Evolutionary conservation across 2,329 filamentous ascomycete species (phyloP).

Genomic region (Diaporthe sp.): DNA sequence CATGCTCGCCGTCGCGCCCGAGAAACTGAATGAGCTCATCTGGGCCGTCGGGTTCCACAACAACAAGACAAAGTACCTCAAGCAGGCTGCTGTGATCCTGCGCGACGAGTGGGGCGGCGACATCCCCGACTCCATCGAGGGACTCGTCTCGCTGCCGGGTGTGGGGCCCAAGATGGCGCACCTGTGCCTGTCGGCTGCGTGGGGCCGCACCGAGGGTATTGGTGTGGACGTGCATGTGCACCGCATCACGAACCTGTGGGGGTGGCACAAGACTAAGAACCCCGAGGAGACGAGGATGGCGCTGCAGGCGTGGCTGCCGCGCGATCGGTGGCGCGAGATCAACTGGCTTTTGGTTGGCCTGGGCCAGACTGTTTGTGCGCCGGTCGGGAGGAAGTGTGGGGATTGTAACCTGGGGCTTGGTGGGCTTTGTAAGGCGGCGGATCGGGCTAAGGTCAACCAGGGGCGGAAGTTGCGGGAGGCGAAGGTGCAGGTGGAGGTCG

Average conservation of each 20-base stretch:
- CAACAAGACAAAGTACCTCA: slow-evolving; percentile 87
- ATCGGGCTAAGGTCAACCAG: slow-evolving; percentile 70
- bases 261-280: slow-evolving; percentile 84
- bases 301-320: slow-evolving; percentile 85
- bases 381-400: slow-evolving; percentile 82
- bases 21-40: slow-evolving; percentile 77
- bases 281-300: slow-evolving; percentile 84
- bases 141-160: slow-evolving; percentile 81
- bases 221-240: slow-evolving; percentile 96
- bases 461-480: slow-evolving; percentile 62
- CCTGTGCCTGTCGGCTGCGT: slow-evolving; percentile 81
- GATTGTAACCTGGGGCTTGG: slow-evolving; percentile 83
- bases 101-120: slow-evolving; percentile 77
- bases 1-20: slow-evolving; percentile 77
- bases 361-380: slow-evolving; percentile 87
- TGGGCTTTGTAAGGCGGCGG: slow-evolving; percentile 80
- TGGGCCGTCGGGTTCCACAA: slow-evolving; percentile 92
- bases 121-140: slow-evolving; percentile 82
- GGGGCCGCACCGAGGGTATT: slow-evolving; percentile 76
- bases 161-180: slow-evolving; percentile 97
- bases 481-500: slow-evolving; percentile 40
- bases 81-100: slow-evolving; percentile 78
- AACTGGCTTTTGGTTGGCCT: slow-evolving; percentile 90
- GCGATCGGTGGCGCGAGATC: slow-evolving; percentile 90
- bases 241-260: slow-evolving; percentile 93